Percentiles rank a stretch among this genome's conserved stretches.
These are phyloP conservation scores for Mucor lusitanicus DNA, from an alignment of 371 early-diverging fungal genomes.

Conservation along the genomic window DNA sequence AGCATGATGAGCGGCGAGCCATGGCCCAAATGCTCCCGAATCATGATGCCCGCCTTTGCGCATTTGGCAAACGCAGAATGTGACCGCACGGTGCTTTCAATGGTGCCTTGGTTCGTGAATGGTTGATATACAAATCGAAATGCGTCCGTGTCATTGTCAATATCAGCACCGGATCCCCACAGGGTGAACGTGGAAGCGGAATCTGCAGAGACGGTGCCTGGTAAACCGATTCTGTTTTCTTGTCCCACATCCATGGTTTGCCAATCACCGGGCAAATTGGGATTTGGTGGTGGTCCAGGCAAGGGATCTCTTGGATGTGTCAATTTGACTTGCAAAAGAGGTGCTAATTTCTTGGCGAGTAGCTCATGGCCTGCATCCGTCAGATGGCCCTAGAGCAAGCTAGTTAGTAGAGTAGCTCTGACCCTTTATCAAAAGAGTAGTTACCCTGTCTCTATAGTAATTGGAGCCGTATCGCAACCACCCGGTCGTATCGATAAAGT, in stretches of 20 bases:
- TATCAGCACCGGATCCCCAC: conserved; percentile 50
- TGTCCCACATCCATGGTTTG: conserved; percentile 51
- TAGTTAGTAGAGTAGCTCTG: background rate
- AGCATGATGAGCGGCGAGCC: conserved; percentile 43
- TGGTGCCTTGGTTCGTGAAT: conserved; percentile 23
- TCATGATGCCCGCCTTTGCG: conserved; percentile 53
- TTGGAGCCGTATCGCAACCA: conserved; percentile 39
- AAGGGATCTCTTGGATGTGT: conserved; percentile 34
- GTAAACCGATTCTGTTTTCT: conserved; percentile 37
- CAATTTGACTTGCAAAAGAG: conserved; percentile 34
- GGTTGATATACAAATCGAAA: conserved; percentile 48
- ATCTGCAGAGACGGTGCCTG: conserved; percentile 49
- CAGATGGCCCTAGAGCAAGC: conserved; percentile 23
- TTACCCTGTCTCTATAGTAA: conserved; percentile 31
- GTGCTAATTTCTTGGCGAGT: conserved; percentile 36
- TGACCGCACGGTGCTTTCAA: conserved; percentile 36
- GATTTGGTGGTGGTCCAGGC: conserved; percentile 45
- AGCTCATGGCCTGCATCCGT: conserved; percentile 42
- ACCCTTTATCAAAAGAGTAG: background rate
- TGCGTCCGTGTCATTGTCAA: conserved; percentile 35
- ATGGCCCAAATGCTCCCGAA: conserved; percentile 45
- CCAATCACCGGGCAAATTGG: conserved; percentile 46
- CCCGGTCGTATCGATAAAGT: conserved; percentile 46
- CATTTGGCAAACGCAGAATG: conserved; percentile 50
- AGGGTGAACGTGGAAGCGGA: conserved; percentile 42